Base-by-base conservation (phyloP, 257 asterid species). In the Paraleonurus japonicus region DNA sequence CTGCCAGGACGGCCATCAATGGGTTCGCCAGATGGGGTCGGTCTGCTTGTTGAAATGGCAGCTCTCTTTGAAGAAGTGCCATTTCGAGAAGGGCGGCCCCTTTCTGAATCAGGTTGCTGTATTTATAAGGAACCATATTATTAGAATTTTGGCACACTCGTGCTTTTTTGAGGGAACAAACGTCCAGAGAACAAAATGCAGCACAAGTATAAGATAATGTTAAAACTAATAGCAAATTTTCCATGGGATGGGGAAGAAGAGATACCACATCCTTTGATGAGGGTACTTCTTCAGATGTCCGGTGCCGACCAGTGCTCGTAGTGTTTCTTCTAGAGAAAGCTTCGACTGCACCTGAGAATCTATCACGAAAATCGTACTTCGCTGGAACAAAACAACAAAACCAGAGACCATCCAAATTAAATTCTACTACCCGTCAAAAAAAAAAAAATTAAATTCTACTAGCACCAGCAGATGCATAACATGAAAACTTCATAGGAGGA, bases 191-290 rank as follows among this genome's bases (percentile, higher is more conserved):
- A 11, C 54, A 27, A 4, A 48, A 45, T 58, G 62, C 70, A 48
- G 67, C 50, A 43, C 12, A 19, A 54, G 43, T 32, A 35, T 35
- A 35, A 1, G 12, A 35, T 28, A 1, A 35, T 35, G 43, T 7
- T 35, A 35, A 20, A 41, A 70, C 15, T 45, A 51, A 19, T 43
- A 16, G 12, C 13, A 7, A 53, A 55, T 64, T 60, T 48, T 9
- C 12, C 13, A 55, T n/a, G 27, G 41, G 71, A 58, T 17, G 26
- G 35, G 16, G 32, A 59, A 73, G 64, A 62, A 65, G 19, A 24
- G 74, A 61, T 92, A 92, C 98, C 98, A 90, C 96, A 81, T 93
- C 95, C 84, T 90, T 93, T 53, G 98, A 93, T 35, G 95, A 87
- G 74, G 98, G 92, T 62, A 78, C 83, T 78, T 85, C 96, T 26